Conservation (phyloP, 164 flowering plant species). For the Saururus chinensis region DNA sequence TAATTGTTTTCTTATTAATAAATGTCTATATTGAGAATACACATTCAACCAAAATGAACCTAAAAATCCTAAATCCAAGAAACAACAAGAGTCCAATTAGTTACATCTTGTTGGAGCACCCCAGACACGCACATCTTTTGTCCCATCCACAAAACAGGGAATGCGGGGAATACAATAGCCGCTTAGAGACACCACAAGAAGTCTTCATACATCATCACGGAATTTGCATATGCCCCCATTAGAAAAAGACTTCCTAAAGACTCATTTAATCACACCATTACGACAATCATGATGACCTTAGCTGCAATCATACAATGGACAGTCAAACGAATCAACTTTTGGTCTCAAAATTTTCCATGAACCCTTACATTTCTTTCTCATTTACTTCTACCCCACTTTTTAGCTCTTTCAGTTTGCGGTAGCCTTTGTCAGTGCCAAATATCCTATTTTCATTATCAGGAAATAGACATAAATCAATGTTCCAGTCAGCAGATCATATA, state of each 20-base stretch:
- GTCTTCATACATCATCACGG: no score
- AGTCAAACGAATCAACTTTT: neutral
- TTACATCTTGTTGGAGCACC: no score
- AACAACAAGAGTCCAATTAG: no score
- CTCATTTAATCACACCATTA: neutral
- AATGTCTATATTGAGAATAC: no score
- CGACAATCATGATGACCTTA: no score
- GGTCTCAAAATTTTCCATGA: neutral
- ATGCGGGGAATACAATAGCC: no score
- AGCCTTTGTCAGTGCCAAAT: slow-evolving; percentile 92
- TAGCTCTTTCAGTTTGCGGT: slow-evolving; percentile 72
- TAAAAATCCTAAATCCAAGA: no score
- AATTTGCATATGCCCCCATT: neutral
- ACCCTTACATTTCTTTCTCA: slow-evolving; percentile 24
- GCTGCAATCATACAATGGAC: neutral
- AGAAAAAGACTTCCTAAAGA: neutral
- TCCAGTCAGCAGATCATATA: neutral
- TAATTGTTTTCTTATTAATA: no score
- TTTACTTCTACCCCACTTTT: slow-evolving; percentile 32
- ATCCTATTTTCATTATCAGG: slow-evolving; percentile 40
- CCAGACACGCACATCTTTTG: no score
- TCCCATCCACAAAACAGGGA: no score
- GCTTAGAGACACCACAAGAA: no score
- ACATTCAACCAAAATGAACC: no score
- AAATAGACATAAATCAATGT: neutral